Base-by-base conservation (phyloP, 2,329 filamentous ascomycete species). In the Fusarium fujikuroi region DNA sequence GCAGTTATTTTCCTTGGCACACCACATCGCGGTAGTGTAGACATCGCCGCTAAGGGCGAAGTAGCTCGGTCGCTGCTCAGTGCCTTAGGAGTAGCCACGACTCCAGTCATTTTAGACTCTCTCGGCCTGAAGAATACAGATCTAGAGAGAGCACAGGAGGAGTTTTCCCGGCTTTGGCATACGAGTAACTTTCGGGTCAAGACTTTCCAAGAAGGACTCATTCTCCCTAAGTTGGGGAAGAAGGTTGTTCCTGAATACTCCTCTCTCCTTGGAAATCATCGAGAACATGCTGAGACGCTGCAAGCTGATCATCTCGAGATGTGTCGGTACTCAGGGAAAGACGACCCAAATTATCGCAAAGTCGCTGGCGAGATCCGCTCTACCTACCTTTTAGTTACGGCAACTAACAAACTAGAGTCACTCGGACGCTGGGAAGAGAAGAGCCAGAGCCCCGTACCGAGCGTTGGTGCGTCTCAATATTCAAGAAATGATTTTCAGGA, bases 401-500 rank as follows among this genome's bases (percentile, higher is more conserved):
- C 4, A 40, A 21, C 39, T 9, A 40, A n/a, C 0, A n/a, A 11
- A 8, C 5, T n/a, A 15, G 19, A 40, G 4, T 40, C 12, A 21
- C 11, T 1, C 4, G 19, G 19, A 3, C 19, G 12, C 19, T 21
- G 10, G 37, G 37, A 1, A 36, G 15, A 9, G 2, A 9, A 9
- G 34, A 39, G 12, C 12, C 4, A 40, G 0, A 21, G 19, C 2
- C 37, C 19, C 3, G 12, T 9, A 14, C 12, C 19, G 19, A 40
- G 39, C 5, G 7, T n/a, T 15, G 12, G 12, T 0, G 7, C 15
- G 8, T 2, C 12, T n/a, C 39, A 40, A 4, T 0, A 9, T n/a
- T 2, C 7, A 7, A 1, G 2, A 2, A 1, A 4, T 9, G 1
- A 14, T n/a, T 5, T 5, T 0, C 39, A 40, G 8, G 11, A 40